phyloP scores from a whole-genome alignment of 495 filamentous ascomycete species.

The Podospora pseudopauciseta region DNA sequence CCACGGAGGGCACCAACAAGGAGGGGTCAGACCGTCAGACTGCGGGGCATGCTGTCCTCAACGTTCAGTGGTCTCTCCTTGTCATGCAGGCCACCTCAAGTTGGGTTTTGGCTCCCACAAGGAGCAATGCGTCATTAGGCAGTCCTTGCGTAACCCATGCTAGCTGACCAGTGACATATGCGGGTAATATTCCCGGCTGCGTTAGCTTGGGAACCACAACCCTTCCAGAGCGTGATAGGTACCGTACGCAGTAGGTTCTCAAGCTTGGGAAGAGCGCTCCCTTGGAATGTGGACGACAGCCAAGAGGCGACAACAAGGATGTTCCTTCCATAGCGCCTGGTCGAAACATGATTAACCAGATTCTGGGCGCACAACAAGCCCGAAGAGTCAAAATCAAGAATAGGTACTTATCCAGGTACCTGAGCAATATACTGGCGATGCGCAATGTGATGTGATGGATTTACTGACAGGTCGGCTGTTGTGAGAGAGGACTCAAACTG shows the following conservation, averaged over 20 bases:
- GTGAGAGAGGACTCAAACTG: background rate
- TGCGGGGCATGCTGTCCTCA: background rate
- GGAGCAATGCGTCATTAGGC: background rate
- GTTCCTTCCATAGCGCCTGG: background rate
- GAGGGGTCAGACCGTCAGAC: background rate
- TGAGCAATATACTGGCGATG: background rate
- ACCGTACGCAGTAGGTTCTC: background rate
- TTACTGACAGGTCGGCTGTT: background rate
- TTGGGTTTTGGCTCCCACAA: background rate
- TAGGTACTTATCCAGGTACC: background rate
- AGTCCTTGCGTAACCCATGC: conserved; percentile 1
- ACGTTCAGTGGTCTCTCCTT: background rate
- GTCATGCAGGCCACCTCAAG: background rate
- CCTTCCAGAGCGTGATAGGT: background rate
- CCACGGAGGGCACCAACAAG: background rate
- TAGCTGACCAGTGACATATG: background rate
- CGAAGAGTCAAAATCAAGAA: background rate
- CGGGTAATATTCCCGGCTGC: background rate
- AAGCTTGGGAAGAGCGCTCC: background rate
- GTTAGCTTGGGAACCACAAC: background rate
- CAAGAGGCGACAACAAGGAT: background rate
- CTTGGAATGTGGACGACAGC: background rate
- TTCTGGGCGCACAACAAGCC: background rate
- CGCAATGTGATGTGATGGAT: background rate
- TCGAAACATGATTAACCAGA: background rate